phyloP scores from a whole-genome alignment of 345 rosid genomes.

The Mangifera indica region DNA sequence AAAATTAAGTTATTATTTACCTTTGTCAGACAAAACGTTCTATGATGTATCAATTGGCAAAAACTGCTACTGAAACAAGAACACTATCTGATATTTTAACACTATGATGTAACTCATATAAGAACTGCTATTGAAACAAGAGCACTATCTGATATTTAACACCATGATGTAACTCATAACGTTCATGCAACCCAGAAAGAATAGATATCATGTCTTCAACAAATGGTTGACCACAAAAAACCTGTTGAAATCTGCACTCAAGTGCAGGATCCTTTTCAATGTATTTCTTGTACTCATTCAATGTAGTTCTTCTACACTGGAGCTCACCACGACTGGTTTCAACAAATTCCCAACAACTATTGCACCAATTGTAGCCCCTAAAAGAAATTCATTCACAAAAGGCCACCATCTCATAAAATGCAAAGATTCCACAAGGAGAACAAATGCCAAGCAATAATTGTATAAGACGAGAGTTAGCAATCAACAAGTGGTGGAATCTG shows the following conservation, averaged over 20 bases:
- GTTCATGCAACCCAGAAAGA: constrained; percentile 82
- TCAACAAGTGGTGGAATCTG: constrained; percentile 55
- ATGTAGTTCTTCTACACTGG: constrained; percentile 85
- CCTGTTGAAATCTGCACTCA: constrained; percentile 94
- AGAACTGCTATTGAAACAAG: too few relatives aligned
- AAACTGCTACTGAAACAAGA: constrained; percentile 85
- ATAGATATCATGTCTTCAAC: constrained; percentile 93
- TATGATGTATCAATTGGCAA: constrained; percentile 86
- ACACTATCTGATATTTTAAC: constrained; percentile 89
- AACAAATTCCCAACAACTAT: constrained; percentile 95
- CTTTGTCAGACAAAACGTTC: constrained; percentile 95
- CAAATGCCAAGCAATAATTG: neutral
- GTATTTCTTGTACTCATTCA: constrained; percentile 85
- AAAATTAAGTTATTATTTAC: constrained; percentile 28
- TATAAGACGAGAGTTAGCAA: neutral
- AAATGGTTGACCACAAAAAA: constrained; percentile 82
- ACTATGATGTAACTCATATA: constrained; percentile 92
- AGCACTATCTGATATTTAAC: too few relatives aligned
- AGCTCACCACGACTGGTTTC: constrained; percentile 92
- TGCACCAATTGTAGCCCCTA: constrained; percentile 81
- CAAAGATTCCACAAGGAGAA: neutral
- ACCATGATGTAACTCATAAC: too few relatives aligned
- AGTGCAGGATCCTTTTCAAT: constrained; percentile 91
- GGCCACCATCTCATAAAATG: neutral
- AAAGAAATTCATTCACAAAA: neutral